Evolutionary conservation across 768 basidiomycete genomes (phyloP).

Genomic region (Tephrocybe sp.): DNA sequence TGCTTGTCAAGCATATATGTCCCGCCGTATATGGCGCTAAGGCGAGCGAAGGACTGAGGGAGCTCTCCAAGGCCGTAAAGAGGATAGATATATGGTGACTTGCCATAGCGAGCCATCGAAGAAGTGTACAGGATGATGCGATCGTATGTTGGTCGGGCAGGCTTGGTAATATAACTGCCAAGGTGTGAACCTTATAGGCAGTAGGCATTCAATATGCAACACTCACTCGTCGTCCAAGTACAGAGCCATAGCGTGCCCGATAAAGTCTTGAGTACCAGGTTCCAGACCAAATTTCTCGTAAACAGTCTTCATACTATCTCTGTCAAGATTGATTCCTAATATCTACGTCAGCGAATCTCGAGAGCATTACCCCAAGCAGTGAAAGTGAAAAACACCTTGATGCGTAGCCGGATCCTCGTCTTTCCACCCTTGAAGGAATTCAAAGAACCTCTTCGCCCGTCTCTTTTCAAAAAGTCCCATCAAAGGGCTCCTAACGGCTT

Average conservation of each 20-base stretch:
- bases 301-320: conserved; percentile 87
- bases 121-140: conserved; percentile 97
- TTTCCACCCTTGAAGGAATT: conserved; percentile 93
- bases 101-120: conserved; percentile 98
- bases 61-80: conserved; percentile 98
- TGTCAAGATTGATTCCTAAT: conserved; percentile 84
- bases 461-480: conserved; percentile 99
- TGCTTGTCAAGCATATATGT: conserved; percentile 99
- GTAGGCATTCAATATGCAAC: neutral
- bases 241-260: conserved; percentile 98
- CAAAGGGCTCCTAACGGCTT: conserved; percentile 90
- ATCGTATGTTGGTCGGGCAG: conserved; percentile 87
- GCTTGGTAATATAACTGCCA: conserved; percentile 85
- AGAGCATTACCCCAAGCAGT: neutral
- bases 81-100: conserved; percentile 99
- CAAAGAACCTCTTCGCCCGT: conserved; percentile 97
- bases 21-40: conserved; percentile 97
- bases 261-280: conserved; percentile 96
- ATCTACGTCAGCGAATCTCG: conserved; percentile 1
- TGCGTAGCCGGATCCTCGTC: conserved; percentile 96
- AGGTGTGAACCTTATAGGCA: conserved; percentile 1
- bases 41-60: conserved; percentile 96
- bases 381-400: conserved; percentile 57
- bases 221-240: conserved; percentile 96
- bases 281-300: conserved; percentile 98